Evolutionary conservation across 148 eudicot genomes (phyloP), one percentile per base, ranked within the genome.

Genomic region (Euryodendron excelsum): DNA sequence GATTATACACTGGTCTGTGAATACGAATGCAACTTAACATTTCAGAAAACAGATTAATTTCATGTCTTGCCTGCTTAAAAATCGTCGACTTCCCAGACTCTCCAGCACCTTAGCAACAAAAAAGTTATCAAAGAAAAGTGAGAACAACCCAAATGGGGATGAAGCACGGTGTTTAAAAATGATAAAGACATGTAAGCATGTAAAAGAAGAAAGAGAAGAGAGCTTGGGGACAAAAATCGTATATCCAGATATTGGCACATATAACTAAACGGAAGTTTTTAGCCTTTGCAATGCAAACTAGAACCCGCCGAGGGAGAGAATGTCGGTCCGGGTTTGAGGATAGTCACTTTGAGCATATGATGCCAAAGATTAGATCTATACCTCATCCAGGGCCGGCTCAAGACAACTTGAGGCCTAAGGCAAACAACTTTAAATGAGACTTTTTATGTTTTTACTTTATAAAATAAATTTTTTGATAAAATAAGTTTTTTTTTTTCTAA

Each of bases 31-130:
- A 39, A 67, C 60, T 71, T 17, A 31, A 48, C 60, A 65, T 27
- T 63, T 47, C 36, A 31, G 71, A 44, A 65, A 39, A 80, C 21
- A 82, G 37, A 76, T 18, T 63, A 66, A 11, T 74, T 73, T 48
- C 44, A 6, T 50, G 25, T 48, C 90, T 79, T 88, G 81, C 97
- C 97, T 93, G 99, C 88, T 96, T 96, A 83, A 96, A 96, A 41
- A 96, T 89, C 11, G 99, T 96, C 9, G 99, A 96, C 85, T 96
- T 96, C 44, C 99, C 99, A 9, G 99, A 93, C 76, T 96, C 99
- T 85, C 99, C 99, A 72, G 97, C 93, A 75, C 97, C 98, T 94
- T 79, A 56, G 48, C 69, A 79, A 76, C 50, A 72, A 80, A 56
- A 23, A 47, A 41, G 47, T 37, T 50, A 45, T n/a, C 27, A 74